phyloP scores from a whole-genome alignment of 495 filamentous ascomycete genomes.

The Aspergillus kassunensis region DNA sequence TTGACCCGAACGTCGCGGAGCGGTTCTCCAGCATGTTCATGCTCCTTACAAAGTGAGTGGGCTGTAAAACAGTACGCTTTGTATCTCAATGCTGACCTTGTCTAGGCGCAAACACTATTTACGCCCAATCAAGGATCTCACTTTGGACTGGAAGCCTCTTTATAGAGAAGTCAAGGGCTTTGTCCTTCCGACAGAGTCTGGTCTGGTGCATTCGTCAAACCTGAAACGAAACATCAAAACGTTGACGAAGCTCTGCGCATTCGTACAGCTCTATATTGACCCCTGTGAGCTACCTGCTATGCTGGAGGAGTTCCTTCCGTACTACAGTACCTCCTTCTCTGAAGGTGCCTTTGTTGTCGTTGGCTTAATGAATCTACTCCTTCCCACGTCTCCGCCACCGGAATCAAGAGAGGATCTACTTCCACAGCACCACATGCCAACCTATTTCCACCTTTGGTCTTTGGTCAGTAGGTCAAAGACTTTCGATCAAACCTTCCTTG shows the following conservation, averaged over 20 bases:
- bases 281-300: slow-evolving; percentile 79
- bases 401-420: slow-evolving; percentile 65
- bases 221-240: slow-evolving; percentile 67
- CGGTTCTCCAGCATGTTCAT: slow-evolving; percentile 97
- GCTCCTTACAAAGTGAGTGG: slow-evolving; percentile 76
- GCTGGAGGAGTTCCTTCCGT: slow-evolving; percentile 92
- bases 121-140: slow-evolving; percentile 80
- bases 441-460: slow-evolving; percentile 96
- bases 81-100: slow-evolving; percentile 24
- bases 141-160: slow-evolving; percentile 85
- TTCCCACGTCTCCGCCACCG: slow-evolving; percentile 79
- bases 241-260: slow-evolving; percentile 81
- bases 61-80: neutral
- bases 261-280: slow-evolving; percentile 89
- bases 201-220: slow-evolving; percentile 58
- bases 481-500: slow-evolving; percentile 82
- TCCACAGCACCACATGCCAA: slow-evolving; percentile 80
- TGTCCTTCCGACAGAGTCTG: slow-evolving; percentile 78
- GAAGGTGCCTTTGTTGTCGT: slow-evolving; percentile 85
- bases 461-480: slow-evolving; percentile 83
- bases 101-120: slow-evolving; percentile 91
- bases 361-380: slow-evolving; percentile 76
- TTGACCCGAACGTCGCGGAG: slow-evolving; percentile 78
- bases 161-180: slow-evolving; percentile 88
- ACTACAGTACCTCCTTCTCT: slow-evolving; percentile 88